Conservation (phyloP, 305 asterid genomes). For the Fraxinus ornus region DNA sequence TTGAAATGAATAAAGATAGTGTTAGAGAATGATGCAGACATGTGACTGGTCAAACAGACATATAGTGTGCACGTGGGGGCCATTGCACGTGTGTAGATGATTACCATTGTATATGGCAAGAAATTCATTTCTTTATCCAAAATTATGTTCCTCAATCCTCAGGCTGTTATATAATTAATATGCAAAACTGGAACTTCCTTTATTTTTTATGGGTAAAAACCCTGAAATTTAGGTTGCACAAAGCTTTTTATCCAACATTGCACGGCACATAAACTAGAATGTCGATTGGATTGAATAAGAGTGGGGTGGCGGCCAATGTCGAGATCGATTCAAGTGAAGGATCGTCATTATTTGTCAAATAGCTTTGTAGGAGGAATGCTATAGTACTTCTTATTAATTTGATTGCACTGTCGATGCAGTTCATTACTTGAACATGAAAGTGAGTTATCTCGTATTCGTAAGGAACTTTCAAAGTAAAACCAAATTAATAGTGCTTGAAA, state of each 20-base stretch:
- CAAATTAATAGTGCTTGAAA: neutral
- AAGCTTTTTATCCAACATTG: neutral
- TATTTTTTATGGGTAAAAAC: neutral
- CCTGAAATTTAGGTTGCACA: neutral
- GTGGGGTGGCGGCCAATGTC: neutral
- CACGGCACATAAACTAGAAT: neutral
- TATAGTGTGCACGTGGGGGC: slow-evolving; percentile 43
- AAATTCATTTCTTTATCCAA: neutral
- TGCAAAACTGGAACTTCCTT: neutral
- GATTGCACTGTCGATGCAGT: neutral
- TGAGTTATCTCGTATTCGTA: too few relatives aligned
- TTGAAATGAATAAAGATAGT: slow-evolving; percentile 27
- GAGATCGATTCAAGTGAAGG: neutral
- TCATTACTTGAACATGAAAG: neutral
- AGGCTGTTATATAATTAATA: neutral
- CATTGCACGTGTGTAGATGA: slow-evolving; percentile 50
- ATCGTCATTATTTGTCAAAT: neutral
- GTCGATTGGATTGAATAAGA: neutral
- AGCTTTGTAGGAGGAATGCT: neutral
- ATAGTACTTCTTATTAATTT: too few relatives aligned
- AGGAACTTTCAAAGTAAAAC: neutral
- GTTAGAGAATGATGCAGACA: slow-evolving; percentile 51
- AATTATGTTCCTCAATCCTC: neutral
- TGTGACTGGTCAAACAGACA: slow-evolving; percentile 54
- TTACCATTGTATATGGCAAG: slow-evolving; percentile 7